Conservation (phyloP, 352 stramenopile genomes). For the Phytophthora tentaculata region DNA sequence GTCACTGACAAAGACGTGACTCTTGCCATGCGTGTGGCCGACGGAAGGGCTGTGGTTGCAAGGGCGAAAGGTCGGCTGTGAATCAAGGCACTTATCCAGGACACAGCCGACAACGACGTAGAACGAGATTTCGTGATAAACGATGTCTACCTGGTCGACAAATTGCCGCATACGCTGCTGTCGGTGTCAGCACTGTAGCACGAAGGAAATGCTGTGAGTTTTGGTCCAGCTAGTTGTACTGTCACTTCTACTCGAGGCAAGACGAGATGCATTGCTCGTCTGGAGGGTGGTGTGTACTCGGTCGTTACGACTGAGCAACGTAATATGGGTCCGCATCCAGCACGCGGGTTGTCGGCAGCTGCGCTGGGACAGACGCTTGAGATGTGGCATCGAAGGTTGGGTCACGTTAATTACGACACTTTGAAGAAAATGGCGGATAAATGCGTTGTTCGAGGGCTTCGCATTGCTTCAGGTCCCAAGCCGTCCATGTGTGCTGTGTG, state of each 20-base stretch:
- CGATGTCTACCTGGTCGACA: not conserved
- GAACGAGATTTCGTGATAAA: not conserved
- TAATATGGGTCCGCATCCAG: not conserved
- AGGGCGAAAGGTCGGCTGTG: not conserved
- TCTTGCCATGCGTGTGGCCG: not conserved
- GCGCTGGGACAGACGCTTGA: not conserved
- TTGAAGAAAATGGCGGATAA: too few relatives aligned
- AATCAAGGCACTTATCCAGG: not conserved
- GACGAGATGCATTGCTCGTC: not conserved
- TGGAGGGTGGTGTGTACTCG: not conserved
- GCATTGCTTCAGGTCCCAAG: too few relatives aligned
- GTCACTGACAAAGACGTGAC: not conserved
- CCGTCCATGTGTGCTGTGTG: too few relatives aligned
- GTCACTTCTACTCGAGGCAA: not conserved
- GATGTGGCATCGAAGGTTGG: not conserved
- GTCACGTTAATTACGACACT: too few relatives aligned
- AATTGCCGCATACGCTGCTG: not conserved
- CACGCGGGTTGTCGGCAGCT: not conserved
- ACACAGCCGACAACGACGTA: not conserved
- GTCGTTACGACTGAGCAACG: not conserved
- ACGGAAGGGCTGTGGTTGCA: not conserved
- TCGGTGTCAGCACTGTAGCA: not conserved
- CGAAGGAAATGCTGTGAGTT: not conserved
- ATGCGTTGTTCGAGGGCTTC: too few relatives aligned
- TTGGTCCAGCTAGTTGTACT: not conserved